phyloP scores from a whole-genome alignment of 2,329 filamentous ascomycete species.

The Aspergillus candidus region DNA sequence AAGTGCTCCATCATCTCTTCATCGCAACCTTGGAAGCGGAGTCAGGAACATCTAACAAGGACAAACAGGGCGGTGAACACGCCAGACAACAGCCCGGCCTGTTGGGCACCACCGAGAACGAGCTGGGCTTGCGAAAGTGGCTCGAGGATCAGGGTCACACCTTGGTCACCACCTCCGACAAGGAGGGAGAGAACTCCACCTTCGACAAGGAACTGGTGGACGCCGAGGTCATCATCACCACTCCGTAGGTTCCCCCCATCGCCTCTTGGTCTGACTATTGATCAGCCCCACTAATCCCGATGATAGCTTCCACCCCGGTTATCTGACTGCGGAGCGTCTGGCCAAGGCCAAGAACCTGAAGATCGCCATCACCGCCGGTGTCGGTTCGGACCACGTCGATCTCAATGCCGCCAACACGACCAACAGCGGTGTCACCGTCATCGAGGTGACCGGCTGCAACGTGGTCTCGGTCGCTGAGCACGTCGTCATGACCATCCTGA shows the following conservation, averaged over 20 bases:
- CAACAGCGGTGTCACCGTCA: conserved; percentile 94
- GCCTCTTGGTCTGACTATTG: background rate
- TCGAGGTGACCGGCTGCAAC: conserved; percentile 96
- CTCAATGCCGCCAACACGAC: conserved; percentile 95
- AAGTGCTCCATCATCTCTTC: conserved; percentile 32
- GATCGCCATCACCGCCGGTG: conserved; percentile 92
- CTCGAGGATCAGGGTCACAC: conserved; percentile 96
- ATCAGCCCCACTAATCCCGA: conserved; percentile 6
- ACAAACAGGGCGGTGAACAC: conserved; percentile 64
- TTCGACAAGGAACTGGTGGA: conserved; percentile 96
- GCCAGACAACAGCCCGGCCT: conserved; percentile 82
- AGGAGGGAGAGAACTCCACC: conserved; percentile 85
- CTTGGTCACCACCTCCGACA: conserved; percentile 93
- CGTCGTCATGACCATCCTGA: conserved; percentile 97
- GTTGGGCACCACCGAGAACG: conserved; percentile 94
- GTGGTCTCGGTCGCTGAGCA: conserved; percentile 98
- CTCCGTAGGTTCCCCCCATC: conserved; percentile 59
- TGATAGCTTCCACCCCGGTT: conserved; percentile 91
- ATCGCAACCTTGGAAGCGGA: too few relatives aligned
- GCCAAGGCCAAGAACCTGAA: conserved; percentile 99
- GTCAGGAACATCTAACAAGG: too few relatives aligned
- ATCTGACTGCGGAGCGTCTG: conserved; percentile 92
- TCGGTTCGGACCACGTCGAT: conserved; percentile 97
- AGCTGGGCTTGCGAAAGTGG: conserved; percentile 96
- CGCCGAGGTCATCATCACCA: conserved; percentile 98